phyloP scores from a whole-genome alignment of 306 rosid genomes.

The Castanea crenata region DNA sequence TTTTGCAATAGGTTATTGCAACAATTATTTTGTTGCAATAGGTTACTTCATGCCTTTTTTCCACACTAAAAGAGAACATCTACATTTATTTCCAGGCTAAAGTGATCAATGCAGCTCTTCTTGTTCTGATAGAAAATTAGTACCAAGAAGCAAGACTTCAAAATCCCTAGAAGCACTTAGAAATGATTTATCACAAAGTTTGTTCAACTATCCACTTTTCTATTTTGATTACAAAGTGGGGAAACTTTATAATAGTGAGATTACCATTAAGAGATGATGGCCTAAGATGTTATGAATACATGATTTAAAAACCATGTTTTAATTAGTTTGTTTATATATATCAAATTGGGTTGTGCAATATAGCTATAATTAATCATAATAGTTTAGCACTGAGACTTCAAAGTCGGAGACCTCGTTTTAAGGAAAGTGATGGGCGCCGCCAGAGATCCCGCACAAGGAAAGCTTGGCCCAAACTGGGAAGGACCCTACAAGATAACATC shows the following conservation, averaged over 20 bases:
- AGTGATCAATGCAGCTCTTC: slow-evolving; percentile 84
- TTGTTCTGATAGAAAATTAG: slow-evolving; percentile 79
- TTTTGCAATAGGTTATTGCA: too few species aligned
- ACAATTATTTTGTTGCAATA: too few species aligned
- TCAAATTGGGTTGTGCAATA: background rate
- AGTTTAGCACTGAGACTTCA: too few species aligned
- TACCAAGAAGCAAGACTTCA: slow-evolving; percentile 93
- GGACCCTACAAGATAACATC: too few species aligned
- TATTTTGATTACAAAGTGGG: slow-evolving; percentile 7
- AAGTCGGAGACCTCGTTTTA: too few species aligned
- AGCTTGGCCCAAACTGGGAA: too few species aligned
- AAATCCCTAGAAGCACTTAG: slow-evolving; percentile 94
- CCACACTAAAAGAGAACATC: background rate
- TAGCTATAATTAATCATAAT: background rate
- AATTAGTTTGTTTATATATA: background rate
- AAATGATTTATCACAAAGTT: slow-evolving; percentile 94
- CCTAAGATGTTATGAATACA: background rate
- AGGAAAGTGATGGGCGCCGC: too few species aligned
- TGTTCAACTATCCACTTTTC: slow-evolving; percentile 10
- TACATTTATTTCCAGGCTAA: slow-evolving; percentile 58
- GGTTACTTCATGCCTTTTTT: background rate
- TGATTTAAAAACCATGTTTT: background rate
- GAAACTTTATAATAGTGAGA: background rate
- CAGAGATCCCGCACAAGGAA: too few species aligned
- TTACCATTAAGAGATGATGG: background rate